Evolutionary conservation across 352 stramenopile species (phyloP).

Genomic region (Pythium dissotocum): DNA sequence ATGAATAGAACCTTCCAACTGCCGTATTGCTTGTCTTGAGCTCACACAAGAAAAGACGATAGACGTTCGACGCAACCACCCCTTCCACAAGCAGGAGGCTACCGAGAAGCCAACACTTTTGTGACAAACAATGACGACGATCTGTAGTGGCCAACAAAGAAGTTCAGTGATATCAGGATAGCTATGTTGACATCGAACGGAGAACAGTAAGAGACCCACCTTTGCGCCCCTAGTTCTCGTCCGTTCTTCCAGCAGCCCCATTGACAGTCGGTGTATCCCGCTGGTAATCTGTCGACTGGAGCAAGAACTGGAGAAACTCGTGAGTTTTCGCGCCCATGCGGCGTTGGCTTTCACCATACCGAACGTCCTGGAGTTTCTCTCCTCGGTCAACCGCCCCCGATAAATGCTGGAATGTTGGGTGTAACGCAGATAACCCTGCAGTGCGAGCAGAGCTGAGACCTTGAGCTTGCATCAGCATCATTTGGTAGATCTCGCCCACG

Average conservation of each 20-base stretch:
- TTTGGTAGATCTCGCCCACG: slow-evolving; percentile 73
- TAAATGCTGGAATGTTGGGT: slow-evolving; percentile 58
- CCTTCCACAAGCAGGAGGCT: no score
- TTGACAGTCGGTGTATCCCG: slow-evolving; percentile 8
- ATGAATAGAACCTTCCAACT: no score
- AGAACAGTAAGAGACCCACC: no score
- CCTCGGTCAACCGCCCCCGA: slow-evolving; percentile 30
- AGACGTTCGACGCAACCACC: no score
- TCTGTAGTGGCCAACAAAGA: no score
- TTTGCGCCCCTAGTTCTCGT: neutral
- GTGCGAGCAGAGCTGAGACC: slow-evolving; percentile 61
- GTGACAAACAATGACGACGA: no score
- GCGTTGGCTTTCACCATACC: slow-evolving; percentile 27
- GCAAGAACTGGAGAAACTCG: slow-evolving; percentile 22
- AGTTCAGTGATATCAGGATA: no score
- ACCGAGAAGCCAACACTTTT: no score
- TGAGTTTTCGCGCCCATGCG: slow-evolving; percentile 22
- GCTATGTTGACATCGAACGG: no score
- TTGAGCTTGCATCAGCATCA: slow-evolving; percentile 82
- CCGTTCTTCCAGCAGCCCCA: neutral
- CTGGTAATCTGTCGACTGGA: slow-evolving; percentile 27
- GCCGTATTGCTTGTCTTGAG: neutral
- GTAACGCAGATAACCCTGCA: slow-evolving; percentile 36
- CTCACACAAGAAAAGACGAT: no score
- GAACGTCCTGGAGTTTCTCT: slow-evolving; percentile 26